Conservation (phyloP, 768 basidiomycete species). For the Filobasidium wieringae region DNA sequence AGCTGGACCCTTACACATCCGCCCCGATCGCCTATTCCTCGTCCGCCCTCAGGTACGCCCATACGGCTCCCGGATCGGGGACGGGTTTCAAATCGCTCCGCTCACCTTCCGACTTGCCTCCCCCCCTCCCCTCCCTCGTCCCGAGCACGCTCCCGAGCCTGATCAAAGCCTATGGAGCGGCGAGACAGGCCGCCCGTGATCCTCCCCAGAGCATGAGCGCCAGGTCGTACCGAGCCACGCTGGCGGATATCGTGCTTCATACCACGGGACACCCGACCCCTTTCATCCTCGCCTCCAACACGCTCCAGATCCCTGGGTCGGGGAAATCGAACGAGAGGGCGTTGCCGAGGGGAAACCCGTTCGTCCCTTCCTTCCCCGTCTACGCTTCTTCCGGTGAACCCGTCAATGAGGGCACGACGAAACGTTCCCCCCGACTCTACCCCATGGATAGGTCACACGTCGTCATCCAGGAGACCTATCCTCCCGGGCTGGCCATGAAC, state of each 20-base stretch:
- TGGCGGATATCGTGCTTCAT: background rate
- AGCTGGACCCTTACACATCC: conserved; percentile 8
- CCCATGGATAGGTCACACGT: background rate
- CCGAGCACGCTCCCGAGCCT: background rate
- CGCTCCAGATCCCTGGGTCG: conserved; percentile 5
- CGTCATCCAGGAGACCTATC: background rate
- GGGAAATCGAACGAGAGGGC: background rate
- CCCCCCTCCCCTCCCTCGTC: background rate
- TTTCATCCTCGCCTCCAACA: conserved; percentile 1
- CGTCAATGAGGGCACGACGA: conserved; percentile 2
- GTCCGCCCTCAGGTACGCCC: conserved; percentile 4
- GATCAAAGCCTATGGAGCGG: conserved; percentile 6
- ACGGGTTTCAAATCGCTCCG: background rate
- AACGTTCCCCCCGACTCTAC: background rate
- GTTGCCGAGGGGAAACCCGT: conserved; percentile 6
- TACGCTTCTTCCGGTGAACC: conserved; percentile 3
- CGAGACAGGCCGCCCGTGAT: conserved; percentile 1
- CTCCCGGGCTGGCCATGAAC: conserved; percentile 1
- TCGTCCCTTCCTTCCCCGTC: conserved; percentile 6
- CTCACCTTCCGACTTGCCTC: background rate
- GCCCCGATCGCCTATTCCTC: conserved; percentile 6
- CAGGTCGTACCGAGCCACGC: conserved; percentile 4
- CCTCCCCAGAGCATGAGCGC: conserved; percentile 1
- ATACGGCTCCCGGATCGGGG: conserved; percentile 1
- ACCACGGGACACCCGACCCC: conserved; percentile 5